Base-by-base conservation (phyloP, 345 rosid species). In the Melaleuca alternifolia region DNA sequence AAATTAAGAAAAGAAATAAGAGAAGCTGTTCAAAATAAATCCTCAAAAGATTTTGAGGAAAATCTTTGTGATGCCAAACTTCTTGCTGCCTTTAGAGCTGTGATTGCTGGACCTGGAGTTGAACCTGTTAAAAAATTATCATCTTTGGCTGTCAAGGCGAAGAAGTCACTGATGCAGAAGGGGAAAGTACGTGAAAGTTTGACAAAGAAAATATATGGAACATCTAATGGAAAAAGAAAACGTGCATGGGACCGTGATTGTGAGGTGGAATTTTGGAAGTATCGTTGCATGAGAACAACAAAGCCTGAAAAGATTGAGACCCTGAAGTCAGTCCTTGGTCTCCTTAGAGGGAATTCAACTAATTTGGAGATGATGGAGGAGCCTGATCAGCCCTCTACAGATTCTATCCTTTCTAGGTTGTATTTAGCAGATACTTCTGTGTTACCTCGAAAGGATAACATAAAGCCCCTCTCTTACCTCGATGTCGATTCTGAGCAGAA, bases 191-290 rank as follows among this genome's bases (percentile, higher is more conserved):
- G 99, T 65, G 99, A 97, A 91, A 95, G 94, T 92, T 93, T 97
- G 59, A 97, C 99, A 0, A 96, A 94, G 91, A 97, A 97, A 91
- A 96, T 97, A 71, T 97, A 97, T 89, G 97, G 93, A 82, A 92
- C 93, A 89, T 88, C 95, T 76, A 97, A 94, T 90, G 99, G 99
- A 85, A 94, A 91, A 90, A 90, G 99, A 86, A 95, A 85, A 91
- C 97, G 93, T 86, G 98, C 96, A 77, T 97, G 99, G 99, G 96
- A 93, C 87, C 92, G 99, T 75, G 99, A 96, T 86, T 97, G 99
- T 91, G 99, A 95, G 87, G 98, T 97, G 83, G 99, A 97, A 88
- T 97, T 97, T 91, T 97, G 99, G 99, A 97, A 96, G 95, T 91
- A 97, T 89, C 98, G 99, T 50, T 95, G 99, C 92, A 89, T 86